Percentiles rank a stretch among this genome's conserved stretches.
These are phyloP conservation scores for Coniophora puteana DNA, from an alignment of 1,284 basidiomycete species.

Conservation along the genomic window DNA sequence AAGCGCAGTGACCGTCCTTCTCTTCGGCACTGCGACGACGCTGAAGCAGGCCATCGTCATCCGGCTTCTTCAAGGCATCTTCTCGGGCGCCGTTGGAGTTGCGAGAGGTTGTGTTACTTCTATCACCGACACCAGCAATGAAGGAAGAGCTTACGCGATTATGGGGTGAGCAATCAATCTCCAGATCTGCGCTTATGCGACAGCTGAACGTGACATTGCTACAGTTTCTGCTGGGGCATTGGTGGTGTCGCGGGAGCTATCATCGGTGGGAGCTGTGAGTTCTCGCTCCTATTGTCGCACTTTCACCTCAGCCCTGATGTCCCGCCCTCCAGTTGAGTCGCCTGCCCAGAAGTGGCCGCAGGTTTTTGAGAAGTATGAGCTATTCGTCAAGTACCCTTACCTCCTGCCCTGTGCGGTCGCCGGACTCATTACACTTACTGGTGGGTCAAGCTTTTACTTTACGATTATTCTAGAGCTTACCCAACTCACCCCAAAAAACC, in stretches of 20 bases:
- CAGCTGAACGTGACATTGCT: conserved; percentile 6
- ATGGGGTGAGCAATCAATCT: conserved; percentile 56
- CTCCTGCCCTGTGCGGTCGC: conserved; percentile 87
- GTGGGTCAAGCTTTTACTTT: conserved; percentile 32
- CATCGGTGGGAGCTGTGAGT: conserved; percentile 79
- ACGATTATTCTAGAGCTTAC: neutral
- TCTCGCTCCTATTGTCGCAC: conserved; percentile 2
- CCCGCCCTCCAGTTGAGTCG: conserved; percentile 59
- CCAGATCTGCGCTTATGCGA: neutral
- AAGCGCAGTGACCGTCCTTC: conserved; percentile 71
- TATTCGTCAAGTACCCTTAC: conserved; percentile 88
- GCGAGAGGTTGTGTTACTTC: conserved; percentile 86
- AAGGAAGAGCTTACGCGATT: conserved; percentile 91
- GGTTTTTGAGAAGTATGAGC: conserved; percentile 57
- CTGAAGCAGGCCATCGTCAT: conserved; percentile 84
- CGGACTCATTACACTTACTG: conserved; percentile 67
- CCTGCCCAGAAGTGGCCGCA: conserved; percentile 85
- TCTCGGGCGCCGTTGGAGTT: conserved; percentile 93
- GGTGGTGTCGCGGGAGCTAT: conserved; percentile 91
- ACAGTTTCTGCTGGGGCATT: conserved; percentile 90
- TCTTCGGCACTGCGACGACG: conserved; percentile 85
- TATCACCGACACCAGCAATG: conserved; percentile 88
- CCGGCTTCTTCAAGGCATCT: conserved; percentile 91
- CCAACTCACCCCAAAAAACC: conserved; percentile 8
- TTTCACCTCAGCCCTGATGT: conserved; percentile 7